These are phyloP conservation scores for Mycosphaerella sp. DNA, from an alignment of 2,329 filamentous ascomycete species.

Conservation along the genomic window DNA sequence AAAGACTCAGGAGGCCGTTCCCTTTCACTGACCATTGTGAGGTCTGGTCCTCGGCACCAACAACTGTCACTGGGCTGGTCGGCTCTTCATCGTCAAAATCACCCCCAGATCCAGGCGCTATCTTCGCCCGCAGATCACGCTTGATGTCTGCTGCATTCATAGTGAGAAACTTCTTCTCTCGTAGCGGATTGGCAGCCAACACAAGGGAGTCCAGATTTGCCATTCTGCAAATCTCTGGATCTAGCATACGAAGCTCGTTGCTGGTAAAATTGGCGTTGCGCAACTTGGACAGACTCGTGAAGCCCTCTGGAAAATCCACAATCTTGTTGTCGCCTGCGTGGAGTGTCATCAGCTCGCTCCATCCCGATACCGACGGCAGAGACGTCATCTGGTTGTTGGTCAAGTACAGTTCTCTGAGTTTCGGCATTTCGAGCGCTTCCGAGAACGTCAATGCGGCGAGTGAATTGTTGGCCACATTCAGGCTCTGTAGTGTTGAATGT, in stretches of 20 bases:
- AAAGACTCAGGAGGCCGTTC: conserved; percentile 38
- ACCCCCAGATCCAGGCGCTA: conserved; percentile 53
- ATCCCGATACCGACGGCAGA: conserved; percentile 68
- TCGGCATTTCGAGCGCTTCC: conserved; percentile 57
- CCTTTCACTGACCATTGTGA: conserved; percentile 28
- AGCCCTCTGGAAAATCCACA: conserved; percentile 65
- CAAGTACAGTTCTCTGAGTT: conserved; percentile 66
- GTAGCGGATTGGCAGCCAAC: conserved; percentile 80
- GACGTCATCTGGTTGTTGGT: conserved; percentile 70
- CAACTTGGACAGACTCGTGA: conserved; percentile 60
- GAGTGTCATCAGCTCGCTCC: conserved; percentile 66
- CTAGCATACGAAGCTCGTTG: conserved; percentile 72
- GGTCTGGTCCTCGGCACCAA: conserved; percentile 14
- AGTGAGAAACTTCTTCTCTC: conserved; percentile 77
- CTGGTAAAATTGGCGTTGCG: conserved; percentile 75
- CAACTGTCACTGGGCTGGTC: conserved; percentile 23
- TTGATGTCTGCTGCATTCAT: conserved; percentile 79
- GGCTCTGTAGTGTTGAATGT: conserved; percentile 60
- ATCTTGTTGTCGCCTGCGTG: conserved; percentile 78
- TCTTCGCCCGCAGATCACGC: conserved; percentile 58
- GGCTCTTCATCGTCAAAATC: conserved; percentile 16
- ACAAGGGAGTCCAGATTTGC: conserved; percentile 66
- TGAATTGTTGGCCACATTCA: conserved; percentile 74
- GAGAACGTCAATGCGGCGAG: conserved; percentile 50
- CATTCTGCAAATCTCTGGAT: conserved; percentile 74